phyloP scores from a whole-genome alignment of 1,139 yeast genomes.

The Hyphopichia burtonii region DNA sequence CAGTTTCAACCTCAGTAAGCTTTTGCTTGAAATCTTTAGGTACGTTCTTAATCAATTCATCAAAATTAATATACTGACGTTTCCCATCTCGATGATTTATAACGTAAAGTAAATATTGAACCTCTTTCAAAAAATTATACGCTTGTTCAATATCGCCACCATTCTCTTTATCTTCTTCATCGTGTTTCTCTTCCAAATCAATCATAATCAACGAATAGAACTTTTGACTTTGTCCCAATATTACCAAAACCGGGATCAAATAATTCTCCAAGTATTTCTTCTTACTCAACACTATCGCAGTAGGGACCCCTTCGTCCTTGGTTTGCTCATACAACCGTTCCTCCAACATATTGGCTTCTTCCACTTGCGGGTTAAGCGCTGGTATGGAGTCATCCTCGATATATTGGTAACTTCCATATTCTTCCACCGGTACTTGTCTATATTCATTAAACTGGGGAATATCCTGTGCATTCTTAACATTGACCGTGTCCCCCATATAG shows the following conservation, averaged over 20 bases:
- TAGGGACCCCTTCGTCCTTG: slow-evolving; percentile 7
- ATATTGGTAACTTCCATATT: not conserved
- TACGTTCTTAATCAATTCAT: slow-evolving; percentile 18
- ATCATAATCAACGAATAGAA: slow-evolving; percentile 11
- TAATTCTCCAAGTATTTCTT: slow-evolving; percentile 22
- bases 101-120: slow-evolving; percentile 10
- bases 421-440: slow-evolving; percentile 14
- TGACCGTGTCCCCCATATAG: slow-evolving; percentile 6
- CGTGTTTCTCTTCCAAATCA: slow-evolving; percentile 6
- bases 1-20: slow-evolving; percentile 22
- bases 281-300: slow-evolving; percentile 14
- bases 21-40: slow-evolving; percentile 22
- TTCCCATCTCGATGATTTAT: slow-evolving; percentile 8
- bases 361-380: not conserved
- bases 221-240: slow-evolving; percentile 23
- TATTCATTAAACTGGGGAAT: slow-evolving; percentile 7
- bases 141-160: not conserved
- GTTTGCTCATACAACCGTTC: not conserved
- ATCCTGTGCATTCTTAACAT: slow-evolving; percentile 6
- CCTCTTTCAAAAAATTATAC: slow-evolving; percentile 6
- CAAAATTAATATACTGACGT: slow-evolving; percentile 24
- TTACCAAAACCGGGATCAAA: slow-evolving; percentile 23
- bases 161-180: not conserved
- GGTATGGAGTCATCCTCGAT: not conserved
- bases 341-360: not conserved